Conservation (phyloP, 140 eudicot genomes). For the Cichorium intybus region DNA sequence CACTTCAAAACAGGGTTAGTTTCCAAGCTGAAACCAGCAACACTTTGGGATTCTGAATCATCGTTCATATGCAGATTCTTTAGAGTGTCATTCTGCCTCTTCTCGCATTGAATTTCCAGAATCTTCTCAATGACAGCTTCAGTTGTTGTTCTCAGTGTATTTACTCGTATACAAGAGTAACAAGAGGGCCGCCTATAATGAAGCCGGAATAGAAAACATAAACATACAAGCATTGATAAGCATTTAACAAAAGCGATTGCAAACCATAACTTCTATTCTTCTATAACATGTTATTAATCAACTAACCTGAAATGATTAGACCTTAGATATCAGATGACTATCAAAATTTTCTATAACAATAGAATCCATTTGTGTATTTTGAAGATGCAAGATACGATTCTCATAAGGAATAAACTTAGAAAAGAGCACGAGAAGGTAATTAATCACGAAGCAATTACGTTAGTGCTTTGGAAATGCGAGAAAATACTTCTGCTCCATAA, state of each 20-base stretch:
- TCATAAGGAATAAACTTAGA: neutral
- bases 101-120: constrained; percentile 41
- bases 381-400: no score
- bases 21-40: constrained; percentile 9
- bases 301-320: neutral
- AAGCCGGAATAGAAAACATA: neutral
- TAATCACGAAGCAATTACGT: constrained; percentile 38
- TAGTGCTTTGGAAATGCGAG: constrained; percentile 78
- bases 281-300: neutral
- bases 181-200: constrained; percentile 89
- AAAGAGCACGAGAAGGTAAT: neutral
- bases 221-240: neutral
- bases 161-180: constrained; percentile 94
- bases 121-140: constrained; percentile 75
- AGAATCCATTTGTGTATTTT: neutral
- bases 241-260: neutral
- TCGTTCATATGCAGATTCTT: constrained; percentile 4
- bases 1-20: constrained; percentile 53
- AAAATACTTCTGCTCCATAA: constrained; percentile 78
- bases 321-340: neutral
- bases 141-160: constrained; percentile 63
- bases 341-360: neutral
- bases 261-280: constrained; percentile 5
- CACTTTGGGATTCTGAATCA: constrained; percentile 27
- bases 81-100: constrained; percentile 19